Evolutionary conservation across 495 filamentous ascomycete species (phyloP).

Genomic region (Lepraria neglecta): DNA sequence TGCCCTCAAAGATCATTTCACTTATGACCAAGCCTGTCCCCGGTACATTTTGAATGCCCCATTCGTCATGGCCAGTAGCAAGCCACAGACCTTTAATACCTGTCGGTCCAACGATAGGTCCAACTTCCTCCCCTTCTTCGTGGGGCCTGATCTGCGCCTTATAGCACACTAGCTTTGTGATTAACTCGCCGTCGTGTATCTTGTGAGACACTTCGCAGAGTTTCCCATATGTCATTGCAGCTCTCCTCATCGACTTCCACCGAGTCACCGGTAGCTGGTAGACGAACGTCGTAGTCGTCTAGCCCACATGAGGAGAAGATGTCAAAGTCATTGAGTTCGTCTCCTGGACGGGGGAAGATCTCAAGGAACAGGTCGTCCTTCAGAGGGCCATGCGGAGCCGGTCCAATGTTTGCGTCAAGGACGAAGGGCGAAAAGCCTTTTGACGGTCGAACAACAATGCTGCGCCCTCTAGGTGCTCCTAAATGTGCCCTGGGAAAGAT

Average conservation of each 20-base stretch:
- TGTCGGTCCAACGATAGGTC: constrained; percentile 18
- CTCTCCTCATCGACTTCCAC: constrained; percentile 18
- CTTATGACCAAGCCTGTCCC: constrained; percentile 20
- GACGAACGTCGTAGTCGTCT: constrained; percentile 19
- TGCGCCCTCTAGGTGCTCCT: constrained; percentile 12
- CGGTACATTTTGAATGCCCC: constrained; percentile 19
- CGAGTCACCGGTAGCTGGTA: constrained; percentile 3
- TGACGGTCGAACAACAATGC: constrained; percentile 4
- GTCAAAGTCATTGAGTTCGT: constrained; percentile 16
- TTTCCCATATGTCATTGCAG: constrained; percentile 3
- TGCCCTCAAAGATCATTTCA: constrained; percentile 22
- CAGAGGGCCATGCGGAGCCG: not conserved
- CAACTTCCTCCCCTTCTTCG: constrained; percentile 18
- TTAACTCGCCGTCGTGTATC: constrained; percentile 12
- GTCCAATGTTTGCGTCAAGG: constrained; percentile 11
- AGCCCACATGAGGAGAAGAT: constrained; percentile 20
- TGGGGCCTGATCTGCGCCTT: constrained; percentile 20
- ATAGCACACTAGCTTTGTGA: constrained; percentile 23
- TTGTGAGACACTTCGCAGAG: constrained; percentile 5
- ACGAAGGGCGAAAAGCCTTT: constrained; percentile 15
- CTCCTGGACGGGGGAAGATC: constrained; percentile 17
- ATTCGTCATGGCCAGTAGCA: constrained; percentile 21
- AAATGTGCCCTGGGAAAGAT: constrained; percentile 5
- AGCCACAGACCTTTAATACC: constrained; percentile 19
- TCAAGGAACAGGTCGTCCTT: constrained; percentile 12